Percentiles rank a stretch among this genome's conserved stretches.
phyloP scores from a whole-genome alignment of 768 basidiomycete species.

The Agrocybe praecox region DNA sequence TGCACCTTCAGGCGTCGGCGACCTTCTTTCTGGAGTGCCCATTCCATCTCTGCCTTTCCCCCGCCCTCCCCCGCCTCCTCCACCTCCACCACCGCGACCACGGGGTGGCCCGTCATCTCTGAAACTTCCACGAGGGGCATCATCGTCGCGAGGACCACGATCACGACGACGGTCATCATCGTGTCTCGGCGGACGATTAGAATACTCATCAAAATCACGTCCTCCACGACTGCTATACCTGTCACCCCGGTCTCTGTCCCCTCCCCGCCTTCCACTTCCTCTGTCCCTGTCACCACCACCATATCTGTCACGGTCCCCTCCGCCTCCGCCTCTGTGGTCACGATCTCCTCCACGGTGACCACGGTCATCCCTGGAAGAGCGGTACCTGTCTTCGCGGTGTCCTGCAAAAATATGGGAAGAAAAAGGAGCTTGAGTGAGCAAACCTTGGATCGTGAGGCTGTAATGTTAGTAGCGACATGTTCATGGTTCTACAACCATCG shows the following conservation, averaged over 20 bases:
- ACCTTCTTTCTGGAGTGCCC: constrained; percentile 78
- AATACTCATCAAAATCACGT: constrained; percentile 34
- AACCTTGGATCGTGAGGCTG: constrained; percentile 27
- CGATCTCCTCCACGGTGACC: constrained; percentile 54
- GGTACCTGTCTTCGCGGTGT: constrained; percentile 62
- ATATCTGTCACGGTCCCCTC: constrained; percentile 36
- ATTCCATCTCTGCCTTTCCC: constrained; percentile 55
- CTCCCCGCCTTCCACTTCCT: constrained; percentile 39
- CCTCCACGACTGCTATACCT: constrained; percentile 43
- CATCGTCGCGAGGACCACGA: constrained; percentile 23
- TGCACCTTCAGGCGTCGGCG: constrained; percentile 88
- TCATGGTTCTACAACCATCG: constrained; percentile 6
- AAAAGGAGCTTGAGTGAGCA: constrained; percentile 57
- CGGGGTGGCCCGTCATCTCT: constrained; percentile 38
- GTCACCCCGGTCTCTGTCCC: constrained; percentile 28
- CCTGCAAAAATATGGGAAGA: constrained; percentile 45
- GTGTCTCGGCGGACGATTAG: constrained; percentile 42
- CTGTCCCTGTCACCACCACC: constrained; percentile 41
- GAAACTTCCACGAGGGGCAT: constrained; percentile 39
- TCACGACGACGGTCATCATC: constrained; percentile 57
- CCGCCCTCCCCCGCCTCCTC: constrained; percentile 37
- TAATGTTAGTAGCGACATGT: constrained; percentile 13
- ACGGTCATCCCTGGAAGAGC: constrained; percentile 67
- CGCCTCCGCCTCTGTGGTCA: constrained; percentile 42
- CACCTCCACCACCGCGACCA: constrained; percentile 24